Base-by-base conservation (phyloP, 2,329 filamentous ascomycete genomes). In the Exophiala dermatitidis region DNA sequence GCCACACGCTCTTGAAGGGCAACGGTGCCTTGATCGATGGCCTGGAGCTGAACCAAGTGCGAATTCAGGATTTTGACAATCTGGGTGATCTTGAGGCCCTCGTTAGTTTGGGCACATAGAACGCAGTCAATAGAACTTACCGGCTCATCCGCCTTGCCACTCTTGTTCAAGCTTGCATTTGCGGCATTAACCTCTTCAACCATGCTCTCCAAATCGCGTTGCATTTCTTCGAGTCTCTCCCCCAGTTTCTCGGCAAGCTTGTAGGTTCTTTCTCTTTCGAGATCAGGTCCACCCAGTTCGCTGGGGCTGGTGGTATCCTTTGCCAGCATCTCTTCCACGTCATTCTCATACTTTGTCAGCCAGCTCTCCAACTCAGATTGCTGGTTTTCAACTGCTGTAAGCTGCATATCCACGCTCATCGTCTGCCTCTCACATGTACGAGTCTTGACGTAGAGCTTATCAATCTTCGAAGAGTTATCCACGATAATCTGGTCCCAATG, bases 141-240 rank as follows among this genome's bases (percentile, higher is more conserved):
- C 62, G 88, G 88, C 71, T 93, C 88, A 68, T 93, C 88, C 30
- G 88, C 81, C 71, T 94, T 94, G 71, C 80, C 85, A 54, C 86
- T 89, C 78, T 94, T 95, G 77, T 83, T 91, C 61, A 98, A 74
- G 28, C 84, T 89, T 50, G 87, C 81, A n/a, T 88, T 93, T 58
- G 94, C 91, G 62, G 85, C 83, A 68, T 98, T 98, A 68, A 98
- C 95, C 71, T 97, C 93, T 67, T 95, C 90, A 63, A 98, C 95
- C 90, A 98, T 97, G 72, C 89, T 91, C 45, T 83, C 84, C 59
- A 98, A 77, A 67, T 95, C 90, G 67, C 89, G 88, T 66, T 89
- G 90, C 82, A 97, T 94, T 63, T 95, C 90, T 53, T 95, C 90
- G 60, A 98, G 77, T 60, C 88, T 83, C 67, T 95, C 88, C 7